Conservation (phyloP, 305 asterid species). For the Fraxinus xanthoxyloides region DNA sequence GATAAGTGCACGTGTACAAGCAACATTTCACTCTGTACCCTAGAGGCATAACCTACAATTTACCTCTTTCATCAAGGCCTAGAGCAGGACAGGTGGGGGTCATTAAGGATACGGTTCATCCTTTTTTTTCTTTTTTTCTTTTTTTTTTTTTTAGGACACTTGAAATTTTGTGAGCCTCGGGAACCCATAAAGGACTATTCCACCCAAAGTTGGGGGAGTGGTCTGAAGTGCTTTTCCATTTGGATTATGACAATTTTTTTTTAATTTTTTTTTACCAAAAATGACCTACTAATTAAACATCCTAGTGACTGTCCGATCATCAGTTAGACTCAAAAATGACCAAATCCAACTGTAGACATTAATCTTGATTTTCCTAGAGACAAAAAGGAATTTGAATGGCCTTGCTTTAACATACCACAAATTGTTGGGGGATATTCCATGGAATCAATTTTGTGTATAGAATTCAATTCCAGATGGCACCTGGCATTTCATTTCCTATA, state of each 20-base stretch:
- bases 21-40: no score
- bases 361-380: background rate
- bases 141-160: background rate
- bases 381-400: background rate
- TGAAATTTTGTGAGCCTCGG: background rate
- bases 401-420: background rate
- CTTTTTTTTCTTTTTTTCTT: no score
- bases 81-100: no score
- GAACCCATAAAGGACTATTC: background rate
- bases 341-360: slow-evolving; percentile 8
- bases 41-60: no score
- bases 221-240: background rate
- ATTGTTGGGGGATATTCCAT: slow-evolving; percentile 19
- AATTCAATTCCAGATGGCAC: background rate
- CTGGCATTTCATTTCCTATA: background rate
- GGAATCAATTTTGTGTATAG: background rate
- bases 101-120: no score
- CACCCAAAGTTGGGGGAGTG: background rate
- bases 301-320: background rate
- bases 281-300: background rate
- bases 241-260: background rate
- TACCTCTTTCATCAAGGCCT: no score
- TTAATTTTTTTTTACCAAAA: background rate
- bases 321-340: background rate
- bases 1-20: no score